These are phyloP conservation scores for Crithidia fasciculata DNA, from an alignment of 208 protist species.

Conservation along the genomic window DNA sequence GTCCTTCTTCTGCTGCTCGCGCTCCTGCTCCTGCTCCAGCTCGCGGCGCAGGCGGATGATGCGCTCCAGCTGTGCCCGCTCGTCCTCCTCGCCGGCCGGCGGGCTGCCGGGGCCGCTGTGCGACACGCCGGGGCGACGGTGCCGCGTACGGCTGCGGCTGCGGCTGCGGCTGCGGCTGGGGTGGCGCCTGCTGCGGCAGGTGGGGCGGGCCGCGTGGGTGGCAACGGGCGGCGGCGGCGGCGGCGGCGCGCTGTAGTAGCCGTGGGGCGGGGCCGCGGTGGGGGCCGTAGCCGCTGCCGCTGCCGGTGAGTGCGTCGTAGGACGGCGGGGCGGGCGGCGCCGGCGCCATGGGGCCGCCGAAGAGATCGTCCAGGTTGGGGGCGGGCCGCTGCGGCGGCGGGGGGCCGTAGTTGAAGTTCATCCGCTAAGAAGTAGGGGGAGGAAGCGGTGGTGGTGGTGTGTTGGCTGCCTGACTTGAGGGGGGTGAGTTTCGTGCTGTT, in stretches of 20 bases:
- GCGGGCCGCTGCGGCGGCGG: conserved; percentile 13
- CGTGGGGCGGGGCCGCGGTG: not conserved
- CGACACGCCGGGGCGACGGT: not conserved
- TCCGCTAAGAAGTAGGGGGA: conserved; percentile 10
- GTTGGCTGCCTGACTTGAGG: not conserved
- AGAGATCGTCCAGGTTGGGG: conserved; percentile 79
- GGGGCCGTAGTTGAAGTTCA: conserved; percentile 36
- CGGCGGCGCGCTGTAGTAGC: conserved; percentile 2
- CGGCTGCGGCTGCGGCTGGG: not conserved
- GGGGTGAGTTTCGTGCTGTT: too few relatives aligned
- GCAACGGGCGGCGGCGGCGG: too few relatives aligned
- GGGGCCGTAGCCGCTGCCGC: conserved; percentile 26
- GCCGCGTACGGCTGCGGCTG: not conserved
- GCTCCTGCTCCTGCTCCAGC: conserved; percentile 76
- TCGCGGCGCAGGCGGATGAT: conserved; percentile 84
- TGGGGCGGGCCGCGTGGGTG: too few relatives aligned
- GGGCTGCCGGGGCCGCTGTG: not conserved
- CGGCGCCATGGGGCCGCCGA: conserved; percentile 39
- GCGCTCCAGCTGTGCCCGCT: conserved; percentile 77
- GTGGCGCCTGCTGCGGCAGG: not conserved
- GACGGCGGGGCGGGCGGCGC: conserved; percentile 28
- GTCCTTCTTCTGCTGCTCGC: conserved; percentile 67
- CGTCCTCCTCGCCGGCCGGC: conserved; percentile 60
- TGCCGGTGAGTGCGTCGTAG: conserved; percentile 9
- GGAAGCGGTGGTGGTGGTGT: not conserved